Conservation (phyloP, 2,329 filamentous ascomycete genomes). For the Lecanicillium sp. region DNA sequence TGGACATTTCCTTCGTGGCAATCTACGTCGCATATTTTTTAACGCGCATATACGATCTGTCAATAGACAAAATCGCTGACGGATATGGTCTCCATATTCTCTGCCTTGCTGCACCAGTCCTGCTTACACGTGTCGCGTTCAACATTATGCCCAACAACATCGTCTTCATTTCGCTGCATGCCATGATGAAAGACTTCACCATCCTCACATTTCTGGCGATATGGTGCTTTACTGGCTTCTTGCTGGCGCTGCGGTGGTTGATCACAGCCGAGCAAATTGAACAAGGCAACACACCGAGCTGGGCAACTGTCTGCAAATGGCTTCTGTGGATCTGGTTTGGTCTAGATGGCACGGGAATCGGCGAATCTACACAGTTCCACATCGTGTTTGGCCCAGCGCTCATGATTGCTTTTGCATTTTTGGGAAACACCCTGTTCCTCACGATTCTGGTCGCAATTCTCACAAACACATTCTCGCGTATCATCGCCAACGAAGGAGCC, state of each 20-base stretch:
- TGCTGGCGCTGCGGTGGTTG: conserved; percentile 65
- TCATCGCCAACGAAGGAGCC: conserved; percentile 61
- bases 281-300: conserved; percentile 27
- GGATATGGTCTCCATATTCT: conserved; percentile 59
- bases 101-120: conserved; percentile 60
- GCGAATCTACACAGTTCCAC: conserved; percentile 53
- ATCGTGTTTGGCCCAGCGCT: conserved; percentile 60
- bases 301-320: conserved; percentile 63
- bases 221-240: conserved; percentile 66
- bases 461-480: conserved; percentile 64
- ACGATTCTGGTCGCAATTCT: conserved; percentile 70
- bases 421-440: conserved; percentile 69
- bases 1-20: conserved; percentile 61
- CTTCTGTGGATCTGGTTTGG: conserved; percentile 79
- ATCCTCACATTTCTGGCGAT: conserved; percentile 59
- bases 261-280: conserved; percentile 24
- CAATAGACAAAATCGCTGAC: conserved; percentile 38
- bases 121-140: conserved; percentile 65
- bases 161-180: conserved; percentile 65
- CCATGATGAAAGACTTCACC: conserved; percentile 69
- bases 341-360: conserved; percentile 55
- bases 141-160: conserved; percentile 70
- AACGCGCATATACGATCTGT: conserved; percentile 52
- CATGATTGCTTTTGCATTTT: conserved; percentile 67
- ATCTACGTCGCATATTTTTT: conserved; percentile 58